Evolutionary conservation across 768 basidiomycete genomes (phyloP).

Genomic region (Calocybe cyanea): DNA sequence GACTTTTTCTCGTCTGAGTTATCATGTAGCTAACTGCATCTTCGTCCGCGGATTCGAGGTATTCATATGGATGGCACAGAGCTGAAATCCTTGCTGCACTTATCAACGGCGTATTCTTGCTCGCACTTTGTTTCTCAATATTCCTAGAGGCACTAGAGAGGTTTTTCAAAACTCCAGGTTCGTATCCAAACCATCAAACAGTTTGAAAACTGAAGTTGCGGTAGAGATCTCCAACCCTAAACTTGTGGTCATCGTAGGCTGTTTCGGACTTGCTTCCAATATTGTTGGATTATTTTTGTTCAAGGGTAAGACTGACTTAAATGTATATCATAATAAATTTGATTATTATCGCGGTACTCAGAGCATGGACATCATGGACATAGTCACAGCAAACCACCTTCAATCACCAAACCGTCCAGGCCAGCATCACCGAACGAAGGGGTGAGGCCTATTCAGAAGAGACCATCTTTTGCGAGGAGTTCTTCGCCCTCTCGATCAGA

Average conservation of each 20-base stretch:
- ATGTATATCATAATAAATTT: slow-evolving; percentile 1
- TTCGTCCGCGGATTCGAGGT: slow-evolving; percentile 61
- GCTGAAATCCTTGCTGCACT: slow-evolving; percentile 95
- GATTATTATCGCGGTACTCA: slow-evolving; percentile 21
- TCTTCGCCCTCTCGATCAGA: slow-evolving; percentile 30
- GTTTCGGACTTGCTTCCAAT: slow-evolving; percentile 86
- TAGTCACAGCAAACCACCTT: slow-evolving; percentile 39
- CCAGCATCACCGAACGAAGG: slow-evolving; percentile 19
- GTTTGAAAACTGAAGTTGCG: slow-evolving; percentile 7
- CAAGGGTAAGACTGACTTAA: slow-evolving; percentile 59
- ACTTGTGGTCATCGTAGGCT: slow-evolving; percentile 87
- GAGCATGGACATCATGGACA: slow-evolving; percentile 70
- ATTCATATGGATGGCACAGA: slow-evolving; percentile 99
- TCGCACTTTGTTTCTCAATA: slow-evolving; percentile 96
- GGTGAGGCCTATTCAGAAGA: slow-evolving; percentile 29
- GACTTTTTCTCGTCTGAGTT: slow-evolving; percentile 6
- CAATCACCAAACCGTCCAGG: slow-evolving; percentile 25
- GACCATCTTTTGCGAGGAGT: slow-evolving; percentile 16
- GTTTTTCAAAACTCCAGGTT: slow-evolving; percentile 83
- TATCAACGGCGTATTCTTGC: slow-evolving; percentile 93
- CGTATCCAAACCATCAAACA: slow-evolving; percentile 15
- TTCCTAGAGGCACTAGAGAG: slow-evolving; percentile 87
- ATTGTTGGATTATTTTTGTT: slow-evolving; percentile 92
- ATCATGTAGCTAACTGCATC: slow-evolving; percentile 56
- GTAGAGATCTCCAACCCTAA: slow-evolving; percentile 86